Base-by-base conservation (phyloP, 306 rosid species). In the Clitoria ternatea region DNA sequence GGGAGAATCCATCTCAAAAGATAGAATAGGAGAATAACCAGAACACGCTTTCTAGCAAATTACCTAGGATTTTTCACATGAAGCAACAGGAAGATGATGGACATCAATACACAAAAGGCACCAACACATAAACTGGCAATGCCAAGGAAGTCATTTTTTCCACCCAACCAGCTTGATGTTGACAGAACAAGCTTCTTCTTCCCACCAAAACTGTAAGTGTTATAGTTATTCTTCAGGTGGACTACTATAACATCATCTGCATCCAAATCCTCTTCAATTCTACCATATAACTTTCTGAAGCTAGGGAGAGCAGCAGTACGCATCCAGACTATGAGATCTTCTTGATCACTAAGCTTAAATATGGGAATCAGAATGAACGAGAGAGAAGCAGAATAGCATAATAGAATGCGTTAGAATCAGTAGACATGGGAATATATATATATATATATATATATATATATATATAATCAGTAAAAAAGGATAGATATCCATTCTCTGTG, bases 241-340 rank as follows among this genome's bases (percentile, higher is more conserved):
- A 94, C 91, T 11, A 67, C 78, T 35, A 94, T 75, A 69, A 84
- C 96, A 75, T 90, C 98, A 73, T 82, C 90, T 27, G 79, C 90
- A 23, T 90, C 85, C 92, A 94, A 79, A 83, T 94, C 94, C 82
- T 87, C 92, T 77, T 90, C 97, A 44, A 94, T 90, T 90, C 82
- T 89, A 69, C 97, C 98, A 7, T 90, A 90, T 83, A 94, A 77
- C 85, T 94, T 94, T 52, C 97, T 75, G 85, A 94, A 94, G 83
- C 83, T 85, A 56, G 98, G 97, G 20, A 94, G 98, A 8, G 98
- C 98, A 69, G 98, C 97, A 29, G 97, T 90, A 42, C 98, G 90
- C 97, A 94, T 94, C 98, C 98, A 90, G 53, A 94, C 97, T 20
- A 94, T 79, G 69, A 94, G 94, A 84, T 94, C 98, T 85, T 94